Evolutionary conservation across 768 basidiomycete genomes (phyloP).

Genomic region (Hirschioporus abietinus): DNA sequence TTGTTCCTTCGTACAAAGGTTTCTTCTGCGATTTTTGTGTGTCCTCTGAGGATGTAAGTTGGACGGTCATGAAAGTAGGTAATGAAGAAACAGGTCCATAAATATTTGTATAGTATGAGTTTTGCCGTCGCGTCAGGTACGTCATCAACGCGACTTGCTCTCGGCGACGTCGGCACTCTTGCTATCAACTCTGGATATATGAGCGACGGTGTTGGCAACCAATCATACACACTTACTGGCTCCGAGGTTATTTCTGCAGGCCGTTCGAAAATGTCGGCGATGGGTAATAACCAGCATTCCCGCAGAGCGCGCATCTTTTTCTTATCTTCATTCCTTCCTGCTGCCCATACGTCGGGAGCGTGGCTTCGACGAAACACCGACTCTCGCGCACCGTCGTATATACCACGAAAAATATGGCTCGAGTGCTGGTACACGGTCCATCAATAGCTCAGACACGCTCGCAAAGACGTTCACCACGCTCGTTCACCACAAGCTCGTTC

Average conservation of each 20-base stretch:
- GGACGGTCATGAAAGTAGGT: neutral
- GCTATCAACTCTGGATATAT: neutral
- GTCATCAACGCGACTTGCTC: neutral
- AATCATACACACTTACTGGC: neutral
- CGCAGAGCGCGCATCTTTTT: neutral
- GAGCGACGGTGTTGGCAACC: neutral
- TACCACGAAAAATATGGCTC: neutral
- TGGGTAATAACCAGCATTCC: neutral
- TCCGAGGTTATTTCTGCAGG: neutral
- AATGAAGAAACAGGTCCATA: no score
- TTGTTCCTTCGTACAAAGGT: conserved; percentile 70
- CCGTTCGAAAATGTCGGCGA: neutral
- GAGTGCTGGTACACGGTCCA: neutral
- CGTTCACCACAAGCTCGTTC: neutral
- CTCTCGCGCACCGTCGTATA: neutral
- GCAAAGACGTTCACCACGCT: neutral
- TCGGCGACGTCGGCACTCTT: neutral
- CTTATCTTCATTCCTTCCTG: neutral
- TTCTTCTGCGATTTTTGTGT: conserved; percentile 20
- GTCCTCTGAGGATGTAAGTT: neutral
- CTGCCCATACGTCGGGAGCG: neutral
- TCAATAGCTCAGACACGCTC: neutral
- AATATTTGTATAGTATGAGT: no score
- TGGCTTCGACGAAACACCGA: neutral
- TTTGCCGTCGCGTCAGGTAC: neutral